Evolutionary conservation across 768 basidiomycete genomes (phyloP), one percentile per base, ranked within the genome.

Genomic region (Ramaria sp.): DNA sequence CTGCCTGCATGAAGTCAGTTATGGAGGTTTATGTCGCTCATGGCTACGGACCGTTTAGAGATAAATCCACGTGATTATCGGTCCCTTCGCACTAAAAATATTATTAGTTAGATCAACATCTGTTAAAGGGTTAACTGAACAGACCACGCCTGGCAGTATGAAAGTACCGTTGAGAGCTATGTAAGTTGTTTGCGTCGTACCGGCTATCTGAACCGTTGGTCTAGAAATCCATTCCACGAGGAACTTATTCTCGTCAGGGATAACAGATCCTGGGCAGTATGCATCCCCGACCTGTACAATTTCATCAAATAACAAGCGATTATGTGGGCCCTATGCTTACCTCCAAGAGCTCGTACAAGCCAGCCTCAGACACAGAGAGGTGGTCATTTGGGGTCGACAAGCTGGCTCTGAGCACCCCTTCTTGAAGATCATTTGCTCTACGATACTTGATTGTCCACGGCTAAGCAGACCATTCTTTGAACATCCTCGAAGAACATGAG

Each of bases 401-500:
- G 43, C 64, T 73, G 34, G 70, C 71, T 18, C 70, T 68, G 25
- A 70, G 62, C 7, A 73, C 57, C 5, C 53, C 53, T 41, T 66
- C 65, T 25, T 71, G 71, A 0, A 75, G 71, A 3, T 69, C 70
- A 22, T 76, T 76, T 6, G 66, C 63, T 34, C 71, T 75, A 30
- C 80, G 79, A 66, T 94, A 97, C 56, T 77, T 80, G 43, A 99
- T 65, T 13, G 70, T 75, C 95, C 95, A 99, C 6, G 95, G 92
- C 93, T 97, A 61, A 16, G 24, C 12, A 15, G 8, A 38, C 16
- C 10, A 22, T 22, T 8, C 45, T 52, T 39, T 41, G 53, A 22
- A 9, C 55, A 49, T 50, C 48, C 51, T 58, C 16, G 18, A 37
- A n/a, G 45, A 48, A 43, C n/a, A 16, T 16, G 8, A 58, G 43